phyloP scores from a whole-genome alignment of 2,329 filamentous ascomycete genomes.

The Trematosphaeria pertusa region DNA sequence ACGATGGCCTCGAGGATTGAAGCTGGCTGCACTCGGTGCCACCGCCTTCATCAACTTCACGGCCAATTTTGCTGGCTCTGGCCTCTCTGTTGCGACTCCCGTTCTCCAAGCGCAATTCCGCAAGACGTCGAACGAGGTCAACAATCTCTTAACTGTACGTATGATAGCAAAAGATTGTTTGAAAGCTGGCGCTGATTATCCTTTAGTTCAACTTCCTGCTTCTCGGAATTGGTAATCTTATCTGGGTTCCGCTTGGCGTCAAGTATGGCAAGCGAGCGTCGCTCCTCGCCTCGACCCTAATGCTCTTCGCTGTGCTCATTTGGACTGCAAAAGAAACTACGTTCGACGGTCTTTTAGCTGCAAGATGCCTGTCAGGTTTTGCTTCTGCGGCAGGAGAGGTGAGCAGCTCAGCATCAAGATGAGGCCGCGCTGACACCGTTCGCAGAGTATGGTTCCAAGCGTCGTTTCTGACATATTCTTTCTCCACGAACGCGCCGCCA shows the following conservation, averaged over 20 bases:
- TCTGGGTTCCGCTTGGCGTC: conserved; percentile 13
- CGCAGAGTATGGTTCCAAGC: conserved; percentile 14
- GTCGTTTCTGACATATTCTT: conserved; percentile 18
- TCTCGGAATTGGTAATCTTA: conserved; percentile 11
- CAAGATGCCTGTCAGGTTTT: conserved; percentile 12
- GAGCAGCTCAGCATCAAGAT: background rate
- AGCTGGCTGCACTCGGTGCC: conserved; percentile 5
- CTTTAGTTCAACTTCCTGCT: conserved; percentile 10
- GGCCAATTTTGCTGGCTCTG: conserved; percentile 11
- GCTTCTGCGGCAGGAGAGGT: conserved; percentile 12
- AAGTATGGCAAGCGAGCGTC: conserved; percentile 14
- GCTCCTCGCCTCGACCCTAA: conserved; percentile 6
- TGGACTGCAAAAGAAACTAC: conserved; percentile 12
- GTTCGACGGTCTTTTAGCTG: conserved; percentile 8
- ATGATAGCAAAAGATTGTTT: background rate
- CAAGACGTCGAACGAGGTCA: conserved; percentile 7
- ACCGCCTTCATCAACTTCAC: conserved; percentile 15
- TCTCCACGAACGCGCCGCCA: conserved; percentile 14
- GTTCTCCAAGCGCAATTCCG: conserved; percentile 6
- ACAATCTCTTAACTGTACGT: conserved; percentile 8
- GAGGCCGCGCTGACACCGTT: background rate
- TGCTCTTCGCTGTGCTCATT: conserved; percentile 12
- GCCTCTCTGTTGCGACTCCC: conserved; percentile 9
- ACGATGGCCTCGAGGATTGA: conserved; percentile 11
- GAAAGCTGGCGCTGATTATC: background rate